phyloP scores from a whole-genome alignment of 176 grass and related monocot species.

The Bothriochloa decipiens region DNA sequence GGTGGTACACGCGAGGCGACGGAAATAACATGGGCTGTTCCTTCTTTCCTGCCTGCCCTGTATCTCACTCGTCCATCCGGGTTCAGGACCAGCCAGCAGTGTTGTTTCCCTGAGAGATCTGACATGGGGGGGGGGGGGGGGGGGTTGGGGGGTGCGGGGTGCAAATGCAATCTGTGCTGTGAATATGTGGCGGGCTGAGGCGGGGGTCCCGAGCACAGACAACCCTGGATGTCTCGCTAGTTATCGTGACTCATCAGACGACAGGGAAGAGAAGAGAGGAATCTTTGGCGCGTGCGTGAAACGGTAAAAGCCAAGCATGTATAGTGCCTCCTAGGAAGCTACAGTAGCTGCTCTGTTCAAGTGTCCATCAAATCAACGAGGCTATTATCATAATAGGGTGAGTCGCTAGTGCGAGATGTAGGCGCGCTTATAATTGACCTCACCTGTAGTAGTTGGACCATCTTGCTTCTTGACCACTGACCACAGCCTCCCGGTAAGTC shows the following conservation, averaged over 20 bases:
- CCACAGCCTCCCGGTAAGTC: not conserved
- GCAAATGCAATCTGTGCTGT: not conserved
- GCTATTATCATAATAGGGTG: not conserved
- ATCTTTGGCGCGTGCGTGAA: constrained; percentile 36
- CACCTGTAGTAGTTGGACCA: not conserved
- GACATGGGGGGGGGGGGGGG: too few species aligned
- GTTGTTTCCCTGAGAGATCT: not conserved
- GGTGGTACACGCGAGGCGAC: not conserved
- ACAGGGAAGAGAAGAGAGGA: not conserved
- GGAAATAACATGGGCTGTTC: constrained; percentile 37
- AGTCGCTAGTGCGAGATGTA: not conserved
- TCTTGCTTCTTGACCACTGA: constrained; percentile 6
- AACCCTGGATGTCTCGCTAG: constrained; percentile 21
- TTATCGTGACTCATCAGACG: not conserved
- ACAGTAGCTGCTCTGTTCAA: not conserved
- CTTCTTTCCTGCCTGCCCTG: not conserved
- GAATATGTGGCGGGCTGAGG: not conserved
- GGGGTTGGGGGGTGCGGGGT: too few species aligned
- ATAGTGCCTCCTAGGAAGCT: not conserved
- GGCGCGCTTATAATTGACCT: constrained; percentile 26
- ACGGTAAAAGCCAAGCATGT: constrained; percentile 2
- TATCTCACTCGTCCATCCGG: not conserved
- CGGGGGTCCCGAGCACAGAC: not conserved
- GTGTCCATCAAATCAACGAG: constrained; percentile 11
- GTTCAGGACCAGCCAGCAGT: not conserved